phyloP scores from a whole-genome alignment of 169 alveolate species.

The Babesia divergens region DNA sequence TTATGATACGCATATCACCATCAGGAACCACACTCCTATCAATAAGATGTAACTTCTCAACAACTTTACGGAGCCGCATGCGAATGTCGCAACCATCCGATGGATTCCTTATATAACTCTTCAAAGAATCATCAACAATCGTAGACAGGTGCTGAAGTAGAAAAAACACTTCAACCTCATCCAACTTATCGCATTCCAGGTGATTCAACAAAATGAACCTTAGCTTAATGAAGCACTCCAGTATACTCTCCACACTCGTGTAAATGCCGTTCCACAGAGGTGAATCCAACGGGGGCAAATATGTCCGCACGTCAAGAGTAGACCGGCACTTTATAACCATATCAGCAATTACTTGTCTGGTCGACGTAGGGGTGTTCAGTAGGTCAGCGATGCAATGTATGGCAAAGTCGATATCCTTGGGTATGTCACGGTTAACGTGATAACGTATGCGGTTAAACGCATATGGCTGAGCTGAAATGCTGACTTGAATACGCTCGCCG shows the following conservation, averaged over 20 bases:
- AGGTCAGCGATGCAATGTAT: slow-evolving; percentile 41
- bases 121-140: slow-evolving; percentile 10
- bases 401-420: slow-evolving; percentile 50
- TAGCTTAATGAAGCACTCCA: slow-evolving; percentile 12
- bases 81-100: background rate
- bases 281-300: slow-evolving; percentile 55
- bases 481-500: background rate
- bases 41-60: slow-evolving; percentile 16
- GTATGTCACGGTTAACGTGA: slow-evolving; percentile 19
- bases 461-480: background rate
- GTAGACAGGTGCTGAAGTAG: slow-evolving; percentile 18
- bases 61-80: background rate
- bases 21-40: background rate
- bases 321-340: slow-evolving; percentile 24
- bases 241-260: slow-evolving; percentile 18
- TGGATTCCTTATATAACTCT: background rate
- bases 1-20: slow-evolving; percentile 7
- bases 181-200: background rate
- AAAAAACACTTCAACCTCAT: slow-evolving; percentile 28
- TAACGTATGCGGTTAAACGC: slow-evolving; percentile 30
- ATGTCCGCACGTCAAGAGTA: slow-evolving; percentile 6
- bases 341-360: slow-evolving; percentile 10
- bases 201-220: background rate
- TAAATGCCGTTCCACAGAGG: slow-evolving; percentile 49
- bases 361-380: slow-evolving; percentile 12